These are phyloP conservation scores for Suhomyces taliae DNA, from an alignment of 1,139 yeast genomes.

Conservation along the genomic window DNA sequence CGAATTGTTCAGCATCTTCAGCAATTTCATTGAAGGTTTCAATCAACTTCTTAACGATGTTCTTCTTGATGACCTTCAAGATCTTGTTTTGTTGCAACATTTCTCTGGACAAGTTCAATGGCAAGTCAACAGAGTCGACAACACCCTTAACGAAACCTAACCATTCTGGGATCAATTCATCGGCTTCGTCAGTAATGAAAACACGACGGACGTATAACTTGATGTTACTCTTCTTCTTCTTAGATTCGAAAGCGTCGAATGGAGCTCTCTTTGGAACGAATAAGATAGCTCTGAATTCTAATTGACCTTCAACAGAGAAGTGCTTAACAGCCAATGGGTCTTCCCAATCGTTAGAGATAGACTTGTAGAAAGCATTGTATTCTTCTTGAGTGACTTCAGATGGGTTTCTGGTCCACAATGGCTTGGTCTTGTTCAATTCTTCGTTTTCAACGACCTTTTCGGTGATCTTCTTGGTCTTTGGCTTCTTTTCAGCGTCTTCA, in stretches of 20 bases:
- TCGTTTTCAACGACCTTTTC: slow-evolving; percentile 88
- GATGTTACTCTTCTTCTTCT: slow-evolving; percentile 99
- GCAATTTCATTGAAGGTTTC: slow-evolving; percentile 99
- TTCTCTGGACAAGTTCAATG: slow-evolving; percentile 99
- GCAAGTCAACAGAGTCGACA: slow-evolving; percentile 99
- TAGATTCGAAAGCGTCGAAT: slow-evolving; percentile 93
- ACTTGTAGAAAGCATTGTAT: slow-evolving; percentile 98
- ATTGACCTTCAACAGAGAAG: slow-evolving; percentile 99
- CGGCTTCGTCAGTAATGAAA: slow-evolving; percentile 99
- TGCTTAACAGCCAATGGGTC: slow-evolving; percentile 99
- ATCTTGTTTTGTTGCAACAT: slow-evolving; percentile 99
- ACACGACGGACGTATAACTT: slow-evolving; percentile 99
- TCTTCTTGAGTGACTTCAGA: slow-evolving; percentile 97
- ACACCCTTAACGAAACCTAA: slow-evolving; percentile 97
- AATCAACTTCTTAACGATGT: slow-evolving; percentile 96
- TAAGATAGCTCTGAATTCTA: slow-evolving; percentile 97
- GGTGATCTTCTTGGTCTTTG: slow-evolving; percentile 73
- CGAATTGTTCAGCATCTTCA: slow-evolving; percentile 98
- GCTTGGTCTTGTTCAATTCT: slow-evolving; percentile 98
- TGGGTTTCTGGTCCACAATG: slow-evolving; percentile 99
- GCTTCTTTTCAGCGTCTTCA: slow-evolving; percentile 68
- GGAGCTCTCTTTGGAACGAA: slow-evolving; percentile 99
- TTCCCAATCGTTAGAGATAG: slow-evolving; percentile 99
- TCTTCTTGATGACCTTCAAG: slow-evolving; percentile 98
- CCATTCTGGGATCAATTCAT: slow-evolving; percentile 99